Conservation (phyloP, 139 green algal species). For the Chlorella sorokiniana region DNA sequence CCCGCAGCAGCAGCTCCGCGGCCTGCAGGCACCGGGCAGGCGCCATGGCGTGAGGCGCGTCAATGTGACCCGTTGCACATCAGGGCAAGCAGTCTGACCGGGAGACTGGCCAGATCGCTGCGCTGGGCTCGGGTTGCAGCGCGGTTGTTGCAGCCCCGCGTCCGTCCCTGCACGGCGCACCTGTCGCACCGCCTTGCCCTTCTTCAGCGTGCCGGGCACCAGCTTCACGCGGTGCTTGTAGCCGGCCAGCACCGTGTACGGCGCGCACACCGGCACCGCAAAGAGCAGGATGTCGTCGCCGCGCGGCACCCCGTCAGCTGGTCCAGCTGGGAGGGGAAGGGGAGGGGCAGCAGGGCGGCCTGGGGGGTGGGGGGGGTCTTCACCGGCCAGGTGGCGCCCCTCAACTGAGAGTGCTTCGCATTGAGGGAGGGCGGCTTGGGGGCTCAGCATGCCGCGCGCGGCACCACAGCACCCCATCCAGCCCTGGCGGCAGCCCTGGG, state of each 20-base stretch:
- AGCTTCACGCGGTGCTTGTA: conserved; percentile 94
- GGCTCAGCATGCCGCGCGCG: not conserved
- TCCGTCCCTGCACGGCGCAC: not conserved
- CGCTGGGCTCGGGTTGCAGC: not conserved
- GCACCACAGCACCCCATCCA: not conserved
- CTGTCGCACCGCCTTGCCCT: conserved; percentile 87
- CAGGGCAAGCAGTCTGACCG: too few species aligned
- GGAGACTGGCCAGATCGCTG: not conserved
- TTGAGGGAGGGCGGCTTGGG: too few species aligned
- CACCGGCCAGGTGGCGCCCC: too few species aligned
- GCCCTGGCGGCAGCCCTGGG: not conserved
- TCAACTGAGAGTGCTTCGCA: too few species aligned
- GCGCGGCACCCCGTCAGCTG: conserved; percentile 77
- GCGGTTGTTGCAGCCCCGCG: not conserved
- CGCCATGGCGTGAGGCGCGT: too few species aligned
- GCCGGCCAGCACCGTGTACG: conserved; percentile 69
- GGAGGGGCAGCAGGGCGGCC: not conserved
- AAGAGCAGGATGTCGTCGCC: conserved; percentile 86
- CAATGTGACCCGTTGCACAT: too few species aligned
- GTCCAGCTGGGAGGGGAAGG: conserved; percentile 52
- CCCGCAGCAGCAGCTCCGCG: conserved; percentile 73
- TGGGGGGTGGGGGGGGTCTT: not conserved
- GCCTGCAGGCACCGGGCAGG: conserved; percentile 30
- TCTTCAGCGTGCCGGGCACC: conserved; percentile 84
- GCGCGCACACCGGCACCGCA: conserved; percentile 89